These are phyloP conservation scores for Saccharum spontaneum DNA, from an alignment of 176 grass and related monocot genomes.

Conservation along the genomic window DNA sequence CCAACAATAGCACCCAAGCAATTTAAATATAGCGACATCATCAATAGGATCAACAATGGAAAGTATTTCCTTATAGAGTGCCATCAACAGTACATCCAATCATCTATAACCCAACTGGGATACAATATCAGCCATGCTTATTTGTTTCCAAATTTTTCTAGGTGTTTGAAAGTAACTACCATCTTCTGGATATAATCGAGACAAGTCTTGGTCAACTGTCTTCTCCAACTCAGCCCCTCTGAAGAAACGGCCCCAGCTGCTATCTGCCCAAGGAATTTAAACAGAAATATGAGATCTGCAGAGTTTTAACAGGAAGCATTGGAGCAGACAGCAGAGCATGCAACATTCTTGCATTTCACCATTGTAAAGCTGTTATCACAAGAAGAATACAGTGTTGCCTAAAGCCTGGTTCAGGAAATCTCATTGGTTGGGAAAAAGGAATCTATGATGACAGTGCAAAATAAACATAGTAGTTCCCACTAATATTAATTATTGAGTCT, in stretches of 20 bases:
- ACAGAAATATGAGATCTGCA: slow-evolving; percentile 19
- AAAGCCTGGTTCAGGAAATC: neutral
- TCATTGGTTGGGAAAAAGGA: neutral
- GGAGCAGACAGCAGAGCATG: neutral
- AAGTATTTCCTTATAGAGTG: no score
- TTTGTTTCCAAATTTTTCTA: no score
- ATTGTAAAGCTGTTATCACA: neutral
- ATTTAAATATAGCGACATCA: no score
- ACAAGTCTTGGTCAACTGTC: slow-evolving; percentile 76
- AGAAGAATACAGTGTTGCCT: neutral
- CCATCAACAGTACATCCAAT: no score
- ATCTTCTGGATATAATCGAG: slow-evolving; percentile 83
- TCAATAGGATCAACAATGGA: no score
- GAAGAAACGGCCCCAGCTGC: slow-evolving; percentile 89
- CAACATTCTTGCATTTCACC: slow-evolving; percentile 18
- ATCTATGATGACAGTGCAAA: neutral
- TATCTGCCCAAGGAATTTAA: slow-evolving; percentile 51
- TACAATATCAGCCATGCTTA: no score
- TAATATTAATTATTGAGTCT: slow-evolving; percentile 22
- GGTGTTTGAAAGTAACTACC: slow-evolving; percentile 82
- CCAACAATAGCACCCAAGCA: no score
- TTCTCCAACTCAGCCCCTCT: slow-evolving; percentile 82
- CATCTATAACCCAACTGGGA: no score
- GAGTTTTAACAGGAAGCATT: slow-evolving; percentile 8
- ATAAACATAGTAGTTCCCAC: neutral